phyloP scores from a whole-genome alignment of 176 grass and related monocot genomes.

The Ensete ventricosum region DNA sequence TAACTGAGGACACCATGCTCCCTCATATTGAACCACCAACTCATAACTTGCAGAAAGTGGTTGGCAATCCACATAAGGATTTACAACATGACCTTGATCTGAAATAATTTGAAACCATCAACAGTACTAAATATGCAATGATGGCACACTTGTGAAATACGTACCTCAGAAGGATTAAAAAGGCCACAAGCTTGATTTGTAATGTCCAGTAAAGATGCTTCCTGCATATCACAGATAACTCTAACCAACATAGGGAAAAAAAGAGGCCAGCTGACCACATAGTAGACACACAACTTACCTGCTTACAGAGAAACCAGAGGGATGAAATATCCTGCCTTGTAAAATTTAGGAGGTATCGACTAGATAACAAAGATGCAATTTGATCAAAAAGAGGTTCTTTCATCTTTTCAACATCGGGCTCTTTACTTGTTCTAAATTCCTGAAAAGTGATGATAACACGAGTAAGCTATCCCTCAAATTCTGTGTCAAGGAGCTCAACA shows the following conservation, averaged over 20 bases:
- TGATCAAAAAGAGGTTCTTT: conserved; percentile 81
- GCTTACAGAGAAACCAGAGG: conserved; percentile 98
- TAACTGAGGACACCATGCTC: too few species aligned
- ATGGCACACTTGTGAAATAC: not conserved
- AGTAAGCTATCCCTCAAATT: conserved; percentile 5
- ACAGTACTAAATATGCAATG: conserved; percentile 7
- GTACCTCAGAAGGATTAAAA: conserved; percentile 84
- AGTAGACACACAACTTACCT: conserved; percentile 40
- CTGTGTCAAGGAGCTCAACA: conserved; percentile 7
- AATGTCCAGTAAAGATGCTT: conserved; percentile 88
- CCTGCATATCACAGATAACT: conserved; percentile 31
- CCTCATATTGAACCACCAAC: too few species aligned
- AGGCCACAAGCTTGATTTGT: conserved; percentile 91
- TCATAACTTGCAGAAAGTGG: too few species aligned
- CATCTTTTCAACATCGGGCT: conserved; percentile 77
- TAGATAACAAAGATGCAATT: conserved; percentile 50
- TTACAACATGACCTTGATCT: not conserved
- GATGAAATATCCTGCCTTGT: conserved; percentile 70
- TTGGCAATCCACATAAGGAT: too few species aligned
- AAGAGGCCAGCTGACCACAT: conserved; percentile 6
- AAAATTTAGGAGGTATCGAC: conserved; percentile 63
- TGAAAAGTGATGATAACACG: conserved; percentile 30
- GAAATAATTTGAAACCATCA: conserved; percentile 11
- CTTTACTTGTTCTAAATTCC: conserved; percentile 68
- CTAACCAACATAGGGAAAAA: not conserved